Percentiles rank a stretch among this genome's conserved stretches.
phyloP scores from a whole-genome alignment of 2,329 filamentous ascomycete genomes.

The Aspergillus sp. region DNA sequence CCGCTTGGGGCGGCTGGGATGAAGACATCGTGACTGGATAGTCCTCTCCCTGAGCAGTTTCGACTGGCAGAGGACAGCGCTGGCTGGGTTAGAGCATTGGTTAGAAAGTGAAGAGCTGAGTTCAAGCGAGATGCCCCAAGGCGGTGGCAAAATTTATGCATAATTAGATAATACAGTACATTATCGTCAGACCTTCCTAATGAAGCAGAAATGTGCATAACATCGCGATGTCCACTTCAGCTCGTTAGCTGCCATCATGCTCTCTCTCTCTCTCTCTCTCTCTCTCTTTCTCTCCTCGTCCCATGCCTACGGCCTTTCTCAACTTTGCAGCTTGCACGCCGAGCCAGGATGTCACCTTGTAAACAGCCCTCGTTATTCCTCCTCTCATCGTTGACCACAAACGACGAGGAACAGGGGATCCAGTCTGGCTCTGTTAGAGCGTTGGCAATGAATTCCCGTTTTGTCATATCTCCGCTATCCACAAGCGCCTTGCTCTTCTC shows the following conservation, averaged over 20 bases:
- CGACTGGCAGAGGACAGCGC: not conserved
- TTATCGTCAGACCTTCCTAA: too few species aligned
- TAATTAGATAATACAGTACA: too few species aligned
- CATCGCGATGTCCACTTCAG: too few species aligned
- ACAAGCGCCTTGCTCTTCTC: constrained; percentile 20
- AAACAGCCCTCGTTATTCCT: not conserved
- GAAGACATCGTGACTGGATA: constrained; percentile 11
- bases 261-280: too few species aligned
- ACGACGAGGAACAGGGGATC: not conserved
- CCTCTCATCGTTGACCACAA: constrained; percentile 1
- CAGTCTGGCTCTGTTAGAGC: constrained; percentile 4
- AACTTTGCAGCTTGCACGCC: not conserved
- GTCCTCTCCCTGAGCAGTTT: not conserved
- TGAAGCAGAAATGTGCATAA: too few species aligned
- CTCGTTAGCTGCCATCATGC: not conserved
- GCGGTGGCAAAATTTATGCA: not conserved
- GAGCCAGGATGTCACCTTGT: not conserved
- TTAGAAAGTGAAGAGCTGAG: not conserved
- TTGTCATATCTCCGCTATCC: constrained; percentile 20
- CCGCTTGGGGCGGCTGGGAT: constrained; percentile 5
- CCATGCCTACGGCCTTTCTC: not conserved
- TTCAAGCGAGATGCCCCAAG: not conserved
- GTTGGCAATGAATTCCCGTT: constrained; percentile 14
- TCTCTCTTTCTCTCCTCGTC: too few species aligned
- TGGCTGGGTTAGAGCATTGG: constrained; percentile 2